Evolutionary conservation across 2,329 filamentous ascomycete genomes (phyloP), one percentile per base, ranked within the genome.

Genomic region (Gyromitra esculenta): DNA sequence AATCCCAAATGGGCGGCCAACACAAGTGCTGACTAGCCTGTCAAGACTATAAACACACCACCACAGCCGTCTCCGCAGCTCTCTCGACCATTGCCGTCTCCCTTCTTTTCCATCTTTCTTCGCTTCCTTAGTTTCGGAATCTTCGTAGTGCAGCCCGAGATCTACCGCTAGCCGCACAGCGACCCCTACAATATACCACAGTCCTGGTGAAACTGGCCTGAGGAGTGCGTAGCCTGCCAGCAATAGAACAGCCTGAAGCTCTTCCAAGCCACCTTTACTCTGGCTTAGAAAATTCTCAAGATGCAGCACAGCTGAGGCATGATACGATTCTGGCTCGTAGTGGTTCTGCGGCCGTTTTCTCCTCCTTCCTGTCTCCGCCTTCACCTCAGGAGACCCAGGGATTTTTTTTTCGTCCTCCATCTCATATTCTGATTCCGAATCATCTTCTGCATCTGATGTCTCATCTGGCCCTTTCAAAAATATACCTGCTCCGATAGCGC

Each of bases 41-140:
- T 98, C 95, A 71, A 98, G 89, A 4, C 93, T 95, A 84, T 98
- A 98, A 1, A 94, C 94, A 84, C 94, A 97, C 95, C 96, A 98
- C 94, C 94, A 98, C 13, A 98, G 86, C 41, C 95, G 89, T 73
- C 95, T 88, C 66, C 94, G 90, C 78, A 97, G 87, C 83, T 98
- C 96, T 68, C 95, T 90, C 50, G 93, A 87, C 88, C 93, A 97
- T 83, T 97, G 89, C 73, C 92, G 88, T 63, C 92, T 88, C 21
- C 91, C 86, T 83, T 91, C 83, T 85, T 92, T 87, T 83, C 86
- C 80, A 74, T 84, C 81, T 69, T 80, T 82, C 78, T 81, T 83
- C 72, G 69, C 82, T 64, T 81, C 84, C 82, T 78, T 91, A 2
- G 73, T 75, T 11, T 81, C 80, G 0, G 80, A 93, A 80, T 97